Evolutionary conservation across 495 filamentous ascomycete genomes (phyloP), one percentile per base, ranked within the genome.

Genomic region (Hypoxylon intermedium): DNA sequence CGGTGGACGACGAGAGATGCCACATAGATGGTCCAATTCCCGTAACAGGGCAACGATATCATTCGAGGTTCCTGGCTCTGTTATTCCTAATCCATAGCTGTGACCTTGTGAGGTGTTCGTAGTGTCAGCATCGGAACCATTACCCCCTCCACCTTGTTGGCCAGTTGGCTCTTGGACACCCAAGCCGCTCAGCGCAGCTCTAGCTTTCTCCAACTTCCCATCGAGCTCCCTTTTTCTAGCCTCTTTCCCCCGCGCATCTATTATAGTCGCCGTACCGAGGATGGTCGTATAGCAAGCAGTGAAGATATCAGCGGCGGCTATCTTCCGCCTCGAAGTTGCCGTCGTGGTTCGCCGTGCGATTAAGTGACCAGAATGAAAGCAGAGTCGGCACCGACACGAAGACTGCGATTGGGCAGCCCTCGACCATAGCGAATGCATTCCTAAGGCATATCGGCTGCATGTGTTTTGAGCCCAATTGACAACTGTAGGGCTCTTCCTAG

Each of bases 401-500:
- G 59, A 80, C 73, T 82, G 82, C 62, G 75, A 76, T 76, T 81
- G 82, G 67, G 80, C 83, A 75, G 83, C 81, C 71, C 86, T 87
- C 74, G 86, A 88, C 85, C 85, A 89, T 58, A 90, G 67, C 52
- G 79, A 79, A 71, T 87, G 85, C 89, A 93, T 92, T 57, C 54
- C 68, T 72, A 59, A 61, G 54, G 73, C 74, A 77, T 78, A 36
- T 72, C 75, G 53, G 48, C 36, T 19, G 46, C 21, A 12, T 36
- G 26, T n/a, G 16, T 19, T 19, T 12, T 5, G 46, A 19, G 45
- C 38, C 43, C 50, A 50, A 65, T 60, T 56, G 48, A 37, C 38
- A 12, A 47, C 7, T 45, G 9, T 20, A 30, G 12, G 43, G 13
- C 23, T 52, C 23, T 21, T 33, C 26, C 6, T 37, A 12, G 30